Percentiles rank a stretch among this genome's conserved stretches.
phyloP scores from a whole-genome alignment of 1,139 yeast genomes.

The Geotrichum macrosporum region DNA sequence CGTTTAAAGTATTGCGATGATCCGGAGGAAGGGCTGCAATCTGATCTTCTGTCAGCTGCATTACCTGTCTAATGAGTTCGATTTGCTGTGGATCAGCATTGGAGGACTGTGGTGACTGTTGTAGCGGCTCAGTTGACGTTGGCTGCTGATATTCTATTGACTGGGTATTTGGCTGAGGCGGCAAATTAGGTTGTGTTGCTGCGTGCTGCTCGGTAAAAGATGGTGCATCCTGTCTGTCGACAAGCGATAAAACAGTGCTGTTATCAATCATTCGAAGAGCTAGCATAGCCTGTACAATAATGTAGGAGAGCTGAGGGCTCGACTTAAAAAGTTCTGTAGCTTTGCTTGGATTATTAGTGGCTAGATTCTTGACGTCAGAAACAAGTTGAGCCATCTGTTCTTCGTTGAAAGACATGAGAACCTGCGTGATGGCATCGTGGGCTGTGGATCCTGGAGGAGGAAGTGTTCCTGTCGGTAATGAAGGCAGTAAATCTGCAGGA shows the following conservation, averaged over 20 bases:
- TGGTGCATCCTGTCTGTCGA: conserved; percentile 27
- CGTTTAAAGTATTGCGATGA: conserved; percentile 41
- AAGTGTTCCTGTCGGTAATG: conserved; percentile 34
- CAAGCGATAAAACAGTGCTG: conserved; percentile 44
- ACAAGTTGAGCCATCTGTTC: conserved; percentile 51
- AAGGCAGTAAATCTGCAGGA: conserved; percentile 30
- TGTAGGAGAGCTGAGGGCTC: conserved; percentile 80
- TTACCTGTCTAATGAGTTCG: conserved; percentile 45
- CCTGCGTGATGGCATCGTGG: conserved; percentile 55
- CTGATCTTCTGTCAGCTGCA: conserved; percentile 61
- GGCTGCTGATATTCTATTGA: conserved; percentile 8
- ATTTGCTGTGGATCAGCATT: conserved; percentile 29
- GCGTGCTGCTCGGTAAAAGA: conserved; percentile 24
- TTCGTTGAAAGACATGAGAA: conserved; percentile 51
- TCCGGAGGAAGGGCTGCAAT: conserved; percentile 56
- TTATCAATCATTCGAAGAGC: conserved; percentile 51
- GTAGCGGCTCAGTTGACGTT: conserved; percentile 16
- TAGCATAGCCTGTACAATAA: conserved; percentile 70
- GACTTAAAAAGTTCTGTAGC: conserved; percentile 59
- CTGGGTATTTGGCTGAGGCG: not conserved
- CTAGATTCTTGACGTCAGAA: conserved; percentile 62
- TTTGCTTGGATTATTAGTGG: conserved; percentile 55
- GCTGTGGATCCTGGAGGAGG: conserved; percentile 51
- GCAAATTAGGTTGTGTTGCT: not conserved
- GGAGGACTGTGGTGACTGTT: conserved; percentile 9